Conservation (phyloP, 148 eudicot genomes). For the Fagopyrum esculentum region DNA sequence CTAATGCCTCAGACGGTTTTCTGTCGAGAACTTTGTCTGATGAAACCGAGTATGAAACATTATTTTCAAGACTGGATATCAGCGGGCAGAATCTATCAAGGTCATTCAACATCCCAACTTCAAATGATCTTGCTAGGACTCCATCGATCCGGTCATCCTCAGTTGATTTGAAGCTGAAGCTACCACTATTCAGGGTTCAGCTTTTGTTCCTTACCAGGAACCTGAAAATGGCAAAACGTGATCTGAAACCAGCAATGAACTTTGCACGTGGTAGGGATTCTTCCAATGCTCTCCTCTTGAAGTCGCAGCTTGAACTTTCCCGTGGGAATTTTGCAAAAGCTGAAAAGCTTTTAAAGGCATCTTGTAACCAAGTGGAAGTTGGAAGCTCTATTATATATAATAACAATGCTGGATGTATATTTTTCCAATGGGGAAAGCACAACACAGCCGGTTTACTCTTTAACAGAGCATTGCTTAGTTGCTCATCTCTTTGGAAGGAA, state of each 20-base stretch:
- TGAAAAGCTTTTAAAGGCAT: slow-evolving; percentile 78
- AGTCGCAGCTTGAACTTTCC: slow-evolving; percentile 89
- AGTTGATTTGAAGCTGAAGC: slow-evolving; percentile 46
- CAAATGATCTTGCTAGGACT: slow-evolving; percentile 39
- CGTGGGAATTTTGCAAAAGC: slow-evolving; percentile 84
- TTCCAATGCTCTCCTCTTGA: slow-evolving; percentile 69
- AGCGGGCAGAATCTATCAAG: slow-evolving; percentile 53
- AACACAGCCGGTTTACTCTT: slow-evolving; percentile 68
- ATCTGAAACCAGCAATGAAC: slow-evolving; percentile 76
- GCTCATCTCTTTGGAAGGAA: slow-evolving; percentile 57
- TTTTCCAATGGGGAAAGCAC: slow-evolving; percentile 64
- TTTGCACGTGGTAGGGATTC: slow-evolving; percentile 73
- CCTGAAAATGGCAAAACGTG: slow-evolving; percentile 90
- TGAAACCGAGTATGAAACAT: slow-evolving; percentile 71
- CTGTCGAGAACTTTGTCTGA: slow-evolving; percentile 80
- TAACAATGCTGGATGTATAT: slow-evolving; percentile 89
- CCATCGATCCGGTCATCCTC: slow-evolving; percentile 51
- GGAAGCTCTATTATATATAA: slow-evolving; percentile 61
- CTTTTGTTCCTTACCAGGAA: slow-evolving; percentile 65
- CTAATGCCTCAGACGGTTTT: slow-evolving; percentile 45
- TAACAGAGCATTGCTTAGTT: slow-evolving; percentile 58
- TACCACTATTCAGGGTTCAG: slow-evolving; percentile 74
- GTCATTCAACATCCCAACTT: slow-evolving; percentile 38
- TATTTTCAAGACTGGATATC: slow-evolving; percentile 64
- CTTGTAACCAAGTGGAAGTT: slow-evolving; percentile 46